Base-by-base conservation (phyloP, 495 filamentous ascomycete species). In the Neurospora terricola region DNA sequence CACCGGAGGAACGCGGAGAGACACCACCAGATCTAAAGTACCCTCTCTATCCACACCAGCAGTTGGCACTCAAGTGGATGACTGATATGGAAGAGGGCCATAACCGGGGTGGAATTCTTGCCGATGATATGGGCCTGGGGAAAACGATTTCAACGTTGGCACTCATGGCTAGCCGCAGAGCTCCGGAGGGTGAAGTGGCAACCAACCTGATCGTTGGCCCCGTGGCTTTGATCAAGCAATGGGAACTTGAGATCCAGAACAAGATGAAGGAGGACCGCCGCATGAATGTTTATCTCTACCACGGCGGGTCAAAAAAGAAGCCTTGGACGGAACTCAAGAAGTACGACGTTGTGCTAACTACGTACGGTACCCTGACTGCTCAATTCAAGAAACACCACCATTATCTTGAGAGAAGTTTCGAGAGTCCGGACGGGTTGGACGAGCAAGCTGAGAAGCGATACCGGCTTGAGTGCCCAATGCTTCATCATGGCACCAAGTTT, bases 91-190 rank as follows among this genome's bases (percentile, higher is more conserved):
- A 97, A 80, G 88, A 91, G 69, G 88, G 91, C 16, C 86, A 83
- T 4, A 92, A 91, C 73, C 93, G 91, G 76, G 94, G 94, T 43
- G 94, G 93, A 12, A 93, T 97, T 75, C 86, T 96, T 68, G 94
- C 92, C 5, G 93, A 97, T 78, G 93, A 94, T 70, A 99, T 99
- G 96, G 96, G 96, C 12, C 86, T 99, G 11, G 96, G 96, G 27
- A 99, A 99, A 83, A 99, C 96, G 2, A 91, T 99, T 69, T 92
- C 94, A 75, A 89, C 93, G 18, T 85, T 99, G 30, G 90, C 96
- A 3, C 86, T 99, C 39, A 92, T 99, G 74, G 86, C 95, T 2
- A 87, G 89, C n/a, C 85, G 89, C 36, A 89, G 87, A 16, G 90
- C 93, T 0, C 76, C 81, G 2, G 87, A 94, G 77, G 82, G 69